Evolutionary conservation across 2,329 filamentous ascomycete genomes (phyloP), one percentile per base, ranked within the genome.

Genomic region (Aaosphaeria arxii): DNA sequence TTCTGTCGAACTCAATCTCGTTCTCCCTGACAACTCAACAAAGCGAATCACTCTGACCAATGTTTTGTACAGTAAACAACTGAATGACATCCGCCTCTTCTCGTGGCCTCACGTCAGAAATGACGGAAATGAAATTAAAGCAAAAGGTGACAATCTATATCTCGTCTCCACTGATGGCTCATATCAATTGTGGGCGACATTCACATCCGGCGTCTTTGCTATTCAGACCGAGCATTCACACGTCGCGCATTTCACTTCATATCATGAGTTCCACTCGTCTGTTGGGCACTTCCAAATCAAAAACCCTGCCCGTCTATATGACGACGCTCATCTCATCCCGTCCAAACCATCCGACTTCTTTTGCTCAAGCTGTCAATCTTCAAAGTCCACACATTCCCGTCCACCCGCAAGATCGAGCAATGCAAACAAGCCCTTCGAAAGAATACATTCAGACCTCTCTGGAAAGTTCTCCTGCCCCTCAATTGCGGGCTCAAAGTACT

Each of bases 1-100:
- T 7, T 41, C 35, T 11, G 40, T 53, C n/a, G 44, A 30, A 24
- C 29, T 53, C 5, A 29, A 40, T 13, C 50, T 30, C 41, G 17
- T 17, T 28, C 35, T 50, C n/a, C 44, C 40, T 32, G 33, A 53
- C 40, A 36, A 42, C n/a, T 50, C 42, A 4, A 48, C 31, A 2
- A 24, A 17, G 11, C 13, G 41, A 31, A 36, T 7, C n/a, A 40
- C 49, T 41, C 50, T 50, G 39, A 53, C 44, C 7, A 53, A 53
- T 9, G 13, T 32, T n/a, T 45, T 53, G 30, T 53, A 50, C 29
- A 47, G 35, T 46, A 46, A 32, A 38, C 24, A 53, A 30, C 40
- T 53, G 7, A 45, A 48, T 30, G 24, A 24, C 7, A 40, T 17
- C 7, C 7, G 39, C 7, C 7, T 40, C 7, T 40, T 40, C 24